Evolutionary conservation across 139 green algal species (phyloP).

Genomic region (Tetraselmis chui): DNA sequence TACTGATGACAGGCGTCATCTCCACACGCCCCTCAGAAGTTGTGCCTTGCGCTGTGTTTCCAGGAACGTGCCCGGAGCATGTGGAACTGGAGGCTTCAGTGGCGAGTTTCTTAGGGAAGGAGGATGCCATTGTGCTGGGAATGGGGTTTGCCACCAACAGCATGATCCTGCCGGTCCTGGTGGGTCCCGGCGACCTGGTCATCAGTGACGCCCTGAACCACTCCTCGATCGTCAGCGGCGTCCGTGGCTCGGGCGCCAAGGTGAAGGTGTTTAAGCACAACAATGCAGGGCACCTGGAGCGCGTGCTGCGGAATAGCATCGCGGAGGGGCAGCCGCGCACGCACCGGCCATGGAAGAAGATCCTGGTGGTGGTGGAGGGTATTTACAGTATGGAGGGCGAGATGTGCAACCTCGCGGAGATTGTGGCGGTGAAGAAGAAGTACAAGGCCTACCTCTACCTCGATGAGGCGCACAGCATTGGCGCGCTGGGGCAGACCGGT

Average conservation of each 20-base stretch:
- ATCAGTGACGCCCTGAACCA: constrained; percentile 96
- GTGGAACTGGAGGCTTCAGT: constrained; percentile 75
- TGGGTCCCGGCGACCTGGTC: constrained; percentile 76
- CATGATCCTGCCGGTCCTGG: constrained; percentile 78
- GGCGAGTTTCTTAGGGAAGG: constrained; percentile 82
- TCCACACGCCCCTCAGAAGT: no score
- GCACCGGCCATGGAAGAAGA: constrained; percentile 88
- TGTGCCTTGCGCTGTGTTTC: background rate
- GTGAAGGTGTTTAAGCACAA: constrained; percentile 91
- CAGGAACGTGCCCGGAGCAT: constrained; percentile 68
- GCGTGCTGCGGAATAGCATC: constrained; percentile 72
- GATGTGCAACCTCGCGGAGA: constrained; percentile 67
- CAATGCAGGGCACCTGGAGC: constrained; percentile 78
- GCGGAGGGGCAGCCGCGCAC: constrained; percentile 88
- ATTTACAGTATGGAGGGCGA: constrained; percentile 99
- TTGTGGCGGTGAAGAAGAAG: constrained; percentile 88
- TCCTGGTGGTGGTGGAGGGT: constrained; percentile 94
- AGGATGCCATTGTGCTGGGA: constrained; percentile 82
- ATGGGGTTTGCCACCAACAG: constrained; percentile 99
- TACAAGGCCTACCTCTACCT: constrained; percentile 96
- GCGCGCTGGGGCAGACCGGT: constrained; percentile 76
- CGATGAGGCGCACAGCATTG: constrained; percentile 99
- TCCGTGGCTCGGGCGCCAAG: constrained; percentile 68
- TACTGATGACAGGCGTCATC: no score
- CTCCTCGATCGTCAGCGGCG: constrained; percentile 87